phyloP scores from a whole-genome alignment of 257 asterid species.

The Fraxinus americana region DNA sequence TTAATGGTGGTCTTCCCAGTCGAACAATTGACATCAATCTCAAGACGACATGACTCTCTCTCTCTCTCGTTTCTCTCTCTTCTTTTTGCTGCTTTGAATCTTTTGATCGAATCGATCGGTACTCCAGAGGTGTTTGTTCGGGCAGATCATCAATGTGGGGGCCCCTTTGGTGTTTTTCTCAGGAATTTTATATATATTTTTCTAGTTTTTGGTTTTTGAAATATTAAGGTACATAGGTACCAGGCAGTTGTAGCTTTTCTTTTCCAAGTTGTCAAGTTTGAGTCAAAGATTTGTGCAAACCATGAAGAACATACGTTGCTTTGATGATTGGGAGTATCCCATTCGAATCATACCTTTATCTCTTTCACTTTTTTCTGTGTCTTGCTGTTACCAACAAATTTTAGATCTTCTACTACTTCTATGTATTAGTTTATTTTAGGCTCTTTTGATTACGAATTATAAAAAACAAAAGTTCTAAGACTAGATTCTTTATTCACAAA shows the following conservation, averaged over 20 bases:
- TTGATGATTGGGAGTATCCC: conserved; percentile 71
- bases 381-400: background rate
- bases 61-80: background rate
- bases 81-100: conserved; percentile 38
- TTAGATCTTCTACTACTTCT: conserved; percentile 35
- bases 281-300: conserved; percentile 72
- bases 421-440: no score
- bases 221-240: background rate
- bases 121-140: conserved; percentile 42
- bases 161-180: background rate
- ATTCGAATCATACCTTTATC: conserved; percentile 47
- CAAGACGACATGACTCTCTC: conserved; percentile 60
- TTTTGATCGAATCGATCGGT: conserved; percentile 65
- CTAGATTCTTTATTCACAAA: no score
- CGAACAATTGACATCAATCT: conserved; percentile 61
- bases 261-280: conserved; percentile 54
- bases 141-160: conserved; percentile 34
- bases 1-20: conserved; percentile 66
- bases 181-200: background rate
- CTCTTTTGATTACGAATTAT: no score
- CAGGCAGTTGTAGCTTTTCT: conserved; percentile 30
- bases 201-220: conserved; percentile 17
- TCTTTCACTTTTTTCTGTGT: conserved; percentile 3
- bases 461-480: no score
- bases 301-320: conserved; percentile 59